Percentiles rank a stretch among this genome's conserved stretches.
Conservation (phyloP, 2,329 filamentous ascomycete genomes). For the Alternaria burnsii region DNA sequence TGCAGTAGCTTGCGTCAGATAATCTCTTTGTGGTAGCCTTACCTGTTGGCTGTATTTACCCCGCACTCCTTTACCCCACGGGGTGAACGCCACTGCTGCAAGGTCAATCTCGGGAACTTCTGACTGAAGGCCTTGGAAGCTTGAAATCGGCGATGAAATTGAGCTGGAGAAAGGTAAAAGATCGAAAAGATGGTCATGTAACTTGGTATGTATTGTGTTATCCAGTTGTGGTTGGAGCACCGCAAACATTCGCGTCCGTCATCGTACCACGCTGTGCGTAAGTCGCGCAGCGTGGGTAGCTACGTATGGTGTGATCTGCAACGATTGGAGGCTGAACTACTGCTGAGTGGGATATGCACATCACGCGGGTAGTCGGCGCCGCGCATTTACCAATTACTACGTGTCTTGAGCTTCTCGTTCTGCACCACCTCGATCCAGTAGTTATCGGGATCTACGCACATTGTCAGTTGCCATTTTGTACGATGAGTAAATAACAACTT, state of each 20-base stretch:
- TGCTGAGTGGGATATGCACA: conserved; percentile 24
- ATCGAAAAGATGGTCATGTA: neutral
- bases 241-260: neutral
- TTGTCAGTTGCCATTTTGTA: conserved; percentile 21
- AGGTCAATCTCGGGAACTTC: neutral
- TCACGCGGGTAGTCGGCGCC: conserved; percentile 16
- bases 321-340: conserved; percentile 23
- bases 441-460: conserved; percentile 69
- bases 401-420: conserved; percentile 71
- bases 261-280: conserved; percentile 10
- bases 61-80: conserved; percentile 44
- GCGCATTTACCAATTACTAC: conserved; percentile 48
- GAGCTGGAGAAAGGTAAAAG: neutral
- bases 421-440: conserved; percentile 85
- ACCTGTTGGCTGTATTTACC: conserved; percentile 38
- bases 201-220: neutral
- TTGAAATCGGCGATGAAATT: neutral
- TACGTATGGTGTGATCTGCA: conserved; percentile 16
- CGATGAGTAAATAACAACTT: conserved; percentile 16
- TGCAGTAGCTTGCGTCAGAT: conserved; percentile 34
- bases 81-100: conserved; percentile 11
- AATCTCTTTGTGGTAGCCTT: conserved; percentile 31
- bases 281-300: conserved; percentile 9
- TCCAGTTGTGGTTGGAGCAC: neutral
- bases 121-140: neutral